Conservation (phyloP, 73 alveolate species). For the Tetrahymena malaccensis region DNA sequence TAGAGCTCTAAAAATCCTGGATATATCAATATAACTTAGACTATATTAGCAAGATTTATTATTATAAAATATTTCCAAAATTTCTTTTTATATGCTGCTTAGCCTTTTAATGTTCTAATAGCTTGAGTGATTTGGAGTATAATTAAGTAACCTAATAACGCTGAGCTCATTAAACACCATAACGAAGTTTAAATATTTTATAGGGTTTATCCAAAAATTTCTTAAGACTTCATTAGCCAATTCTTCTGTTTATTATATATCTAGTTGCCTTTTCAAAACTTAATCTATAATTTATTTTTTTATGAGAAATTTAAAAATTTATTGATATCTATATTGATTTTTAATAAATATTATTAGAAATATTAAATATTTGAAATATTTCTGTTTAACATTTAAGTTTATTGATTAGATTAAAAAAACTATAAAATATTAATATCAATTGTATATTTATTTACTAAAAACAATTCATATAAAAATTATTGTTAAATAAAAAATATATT, state of each 20-base stretch:
- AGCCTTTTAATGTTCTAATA: neutral
- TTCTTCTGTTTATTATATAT: neutral
- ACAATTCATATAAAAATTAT: too few relatives aligned
- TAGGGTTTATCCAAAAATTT: neutral
- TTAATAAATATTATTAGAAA: neutral
- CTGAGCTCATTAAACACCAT: neutral
- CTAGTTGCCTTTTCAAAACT: neutral
- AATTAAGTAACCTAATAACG: neutral
- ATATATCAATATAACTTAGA: neutral
- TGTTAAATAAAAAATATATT: too few relatives aligned
- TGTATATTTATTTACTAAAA: too few relatives aligned
- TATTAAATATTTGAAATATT: too few relatives aligned
- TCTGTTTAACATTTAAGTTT: neutral
- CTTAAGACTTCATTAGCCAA: neutral
- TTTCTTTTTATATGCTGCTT: neutral
- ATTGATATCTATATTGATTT: neutral
- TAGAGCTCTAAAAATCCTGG: neutral
- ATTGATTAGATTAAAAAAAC: too few relatives aligned
- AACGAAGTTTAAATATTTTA: neutral
- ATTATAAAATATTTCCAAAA: neutral
- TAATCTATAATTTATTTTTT: too few relatives aligned
- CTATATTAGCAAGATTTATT: neutral
- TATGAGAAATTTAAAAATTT: neutral
- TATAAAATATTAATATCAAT: too few relatives aligned
- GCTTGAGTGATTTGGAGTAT: neutral